Evolutionary conservation across 2,329 filamentous ascomycete species (phyloP).

Genomic region (Colletotrichum eleusines): DNA sequence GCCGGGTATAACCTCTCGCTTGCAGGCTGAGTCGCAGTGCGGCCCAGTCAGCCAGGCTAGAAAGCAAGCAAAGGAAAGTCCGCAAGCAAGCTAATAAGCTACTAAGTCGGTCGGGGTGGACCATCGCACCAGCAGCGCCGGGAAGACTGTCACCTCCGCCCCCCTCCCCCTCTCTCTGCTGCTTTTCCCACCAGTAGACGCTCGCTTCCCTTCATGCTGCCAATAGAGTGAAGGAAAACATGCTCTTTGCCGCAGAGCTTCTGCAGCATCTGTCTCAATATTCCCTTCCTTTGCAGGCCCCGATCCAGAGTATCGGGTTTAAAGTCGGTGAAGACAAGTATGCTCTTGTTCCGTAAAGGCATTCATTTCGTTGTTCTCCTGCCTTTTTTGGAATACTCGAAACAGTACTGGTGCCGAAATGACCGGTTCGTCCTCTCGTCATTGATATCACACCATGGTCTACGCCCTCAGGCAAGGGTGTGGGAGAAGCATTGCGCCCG

Average conservation of each 20-base stretch:
- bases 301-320: conserved; percentile 34
- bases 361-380: conserved; percentile 33
- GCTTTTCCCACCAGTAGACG: conserved; percentile 37
- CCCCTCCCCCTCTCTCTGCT: neutral
- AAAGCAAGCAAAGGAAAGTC: conserved; percentile 6
- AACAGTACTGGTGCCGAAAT: conserved; percentile 6
- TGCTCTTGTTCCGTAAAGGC: conserved; percentile 20
- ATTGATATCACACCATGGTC: conserved; percentile 6
- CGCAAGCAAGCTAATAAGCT: neutral
- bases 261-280: conserved; percentile 21
- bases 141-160: conserved; percentile 5
- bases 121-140: conserved; percentile 9
- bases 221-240: conserved; percentile 13
- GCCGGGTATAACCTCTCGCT: conserved; percentile 33
- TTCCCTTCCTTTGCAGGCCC: conserved; percentile 27
- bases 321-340: conserved; percentile 37
- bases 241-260: conserved; percentile 14
- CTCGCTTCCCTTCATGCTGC: neutral
- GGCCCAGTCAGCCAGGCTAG: conserved; percentile 15
- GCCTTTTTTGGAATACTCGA: conserved; percentile 30
- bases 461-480: conserved; percentile 1
- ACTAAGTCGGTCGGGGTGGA: conserved; percentile 9
- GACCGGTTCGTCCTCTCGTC: conserved; percentile 11
- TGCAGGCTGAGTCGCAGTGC: conserved; percentile 30
- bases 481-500: conserved; percentile 25